phyloP scores from a whole-genome alignment of 371 early-diverging fungal species.

The Rhizomucor pusillus region DNA sequence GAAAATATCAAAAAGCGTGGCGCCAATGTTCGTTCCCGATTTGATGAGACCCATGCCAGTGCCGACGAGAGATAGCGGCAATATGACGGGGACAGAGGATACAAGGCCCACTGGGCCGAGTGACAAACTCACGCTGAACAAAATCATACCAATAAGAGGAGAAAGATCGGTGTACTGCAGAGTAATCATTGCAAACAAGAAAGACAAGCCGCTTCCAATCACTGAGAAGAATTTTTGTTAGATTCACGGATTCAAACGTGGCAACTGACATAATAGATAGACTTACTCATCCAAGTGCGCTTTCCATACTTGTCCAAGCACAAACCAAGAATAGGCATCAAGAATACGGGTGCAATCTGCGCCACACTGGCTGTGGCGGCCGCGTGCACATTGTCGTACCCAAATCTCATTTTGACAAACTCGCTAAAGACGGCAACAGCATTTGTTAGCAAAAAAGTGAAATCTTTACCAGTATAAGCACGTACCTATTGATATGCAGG shows the following conservation, averaged over 20 bases:
- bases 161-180: conserved; percentile 51
- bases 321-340: conserved; percentile 66
- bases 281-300: conserved; percentile 58
- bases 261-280: not conserved
- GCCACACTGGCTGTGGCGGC: conserved; percentile 68
- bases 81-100: conserved; percentile 62
- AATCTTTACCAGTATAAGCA: not conserved
- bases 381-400: conserved; percentile 48
- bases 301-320: conserved; percentile 60
- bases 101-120: conserved; percentile 68
- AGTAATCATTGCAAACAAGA: conserved; percentile 47
- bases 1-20: conserved; percentile 63
- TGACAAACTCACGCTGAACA: conserved; percentile 63
- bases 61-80: conserved; percentile 58
- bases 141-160: conserved; percentile 59
- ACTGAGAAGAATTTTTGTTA: conserved; percentile 17
- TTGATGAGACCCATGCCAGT: conserved; percentile 74
- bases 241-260: not conserved
- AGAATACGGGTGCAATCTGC: conserved; percentile 65
- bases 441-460: not conserved
- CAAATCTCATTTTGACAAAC: conserved; percentile 62
- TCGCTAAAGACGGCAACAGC: conserved; percentile 31
- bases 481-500: conserved; percentile 64
- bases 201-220: conserved; percentile 46
- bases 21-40: conserved; percentile 63